Conservation (phyloP, 805 yeast species). For the Nakazawaea anatomiae region DNA sequence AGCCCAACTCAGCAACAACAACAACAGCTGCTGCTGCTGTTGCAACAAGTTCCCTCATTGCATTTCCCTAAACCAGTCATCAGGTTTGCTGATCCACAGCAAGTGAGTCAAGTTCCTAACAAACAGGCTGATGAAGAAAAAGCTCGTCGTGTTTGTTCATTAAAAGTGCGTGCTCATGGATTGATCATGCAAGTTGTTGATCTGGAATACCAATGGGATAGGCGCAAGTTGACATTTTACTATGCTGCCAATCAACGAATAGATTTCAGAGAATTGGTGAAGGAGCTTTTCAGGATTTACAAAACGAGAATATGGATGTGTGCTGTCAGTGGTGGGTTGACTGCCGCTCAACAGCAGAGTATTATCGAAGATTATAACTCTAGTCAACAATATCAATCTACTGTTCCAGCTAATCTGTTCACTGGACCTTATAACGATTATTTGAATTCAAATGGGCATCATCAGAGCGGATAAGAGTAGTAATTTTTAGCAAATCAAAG, state of each 20-base stretch:
- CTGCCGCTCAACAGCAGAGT: background rate
- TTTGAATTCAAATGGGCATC: background rate
- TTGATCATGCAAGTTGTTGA: slow-evolving; percentile 59
- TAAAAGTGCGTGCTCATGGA: slow-evolving; percentile 45
- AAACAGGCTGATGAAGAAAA: slow-evolving; percentile 66
- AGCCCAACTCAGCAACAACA: background rate
- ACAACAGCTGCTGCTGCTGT: slow-evolving; percentile 7
- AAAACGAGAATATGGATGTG: slow-evolving; percentile 89
- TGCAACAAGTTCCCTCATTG: slow-evolving; percentile 35
- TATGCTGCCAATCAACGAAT: slow-evolving; percentile 58
- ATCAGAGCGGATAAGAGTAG: background rate
- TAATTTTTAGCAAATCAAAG: background rate
- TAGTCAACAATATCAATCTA: background rate
- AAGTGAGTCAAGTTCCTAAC: slow-evolving; percentile 48
- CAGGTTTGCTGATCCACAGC: slow-evolving; percentile 56
- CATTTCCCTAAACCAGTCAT: slow-evolving; percentile 66
- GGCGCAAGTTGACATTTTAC: slow-evolving; percentile 74
- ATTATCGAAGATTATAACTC: background rate
- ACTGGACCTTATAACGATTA: background rate
- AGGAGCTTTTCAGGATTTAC: slow-evolving; percentile 68
- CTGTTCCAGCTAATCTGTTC: background rate
- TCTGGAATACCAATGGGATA: slow-evolving; percentile 83
- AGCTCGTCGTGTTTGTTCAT: slow-evolving; percentile 56
- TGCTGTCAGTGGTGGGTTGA: slow-evolving; percentile 37
- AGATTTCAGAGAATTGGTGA: slow-evolving; percentile 72